Evolutionary conservation across 495 filamentous ascomycete species (phyloP), one percentile per base, ranked within the genome.

Genomic region (Xylaria cubensis): DNA sequence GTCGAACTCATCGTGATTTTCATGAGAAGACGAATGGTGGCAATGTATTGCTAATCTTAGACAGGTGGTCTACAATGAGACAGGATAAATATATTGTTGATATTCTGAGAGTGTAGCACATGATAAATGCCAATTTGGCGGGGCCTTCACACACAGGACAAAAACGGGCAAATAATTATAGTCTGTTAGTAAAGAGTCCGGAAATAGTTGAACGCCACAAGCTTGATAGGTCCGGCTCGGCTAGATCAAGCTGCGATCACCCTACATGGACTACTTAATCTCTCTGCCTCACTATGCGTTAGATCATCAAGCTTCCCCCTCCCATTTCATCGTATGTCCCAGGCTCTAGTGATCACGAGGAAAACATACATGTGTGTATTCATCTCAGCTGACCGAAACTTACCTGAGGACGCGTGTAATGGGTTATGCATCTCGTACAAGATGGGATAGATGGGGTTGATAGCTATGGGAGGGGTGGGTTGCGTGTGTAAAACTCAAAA

Each of bases 321-420:
- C 36, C 17, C 21, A 24, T n/a, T 44, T 39, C n/a, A 26, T 64
- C 39, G 34, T 44, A 64, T 64, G 61, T 41, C 44, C 61, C 39
- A 44, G 3, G n/a, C 44, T 44, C 15, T 1, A 36, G 17, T 32
- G 29, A 39, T 61, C 56, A 61, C 56, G 32, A 61, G 56, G 56
- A 61, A 61, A 39, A 26, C 7, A 3, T n/a, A 61, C 56, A 61
- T 55, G 51, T 55, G 13, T 55, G 34, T n/a, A n/a, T 61, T 61
- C 56, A 61, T 19, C 32, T 61, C 56, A 61, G 56, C 56, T 61
- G 56, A 61, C 56, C 29, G n/a, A 61, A 36, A 17, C 0, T 61
- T 39, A 61, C 15, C 51, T 24, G 51, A 26, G 9, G 17, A 55
- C 51, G 56, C 56, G 32, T 61, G 26, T 32, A 36, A 19, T 10